Percentiles rank a stretch among this genome's conserved stretches.
Conservation (phyloP, 2,329 filamentous ascomycete genomes). For the Talaromyces sp. region DNA sequence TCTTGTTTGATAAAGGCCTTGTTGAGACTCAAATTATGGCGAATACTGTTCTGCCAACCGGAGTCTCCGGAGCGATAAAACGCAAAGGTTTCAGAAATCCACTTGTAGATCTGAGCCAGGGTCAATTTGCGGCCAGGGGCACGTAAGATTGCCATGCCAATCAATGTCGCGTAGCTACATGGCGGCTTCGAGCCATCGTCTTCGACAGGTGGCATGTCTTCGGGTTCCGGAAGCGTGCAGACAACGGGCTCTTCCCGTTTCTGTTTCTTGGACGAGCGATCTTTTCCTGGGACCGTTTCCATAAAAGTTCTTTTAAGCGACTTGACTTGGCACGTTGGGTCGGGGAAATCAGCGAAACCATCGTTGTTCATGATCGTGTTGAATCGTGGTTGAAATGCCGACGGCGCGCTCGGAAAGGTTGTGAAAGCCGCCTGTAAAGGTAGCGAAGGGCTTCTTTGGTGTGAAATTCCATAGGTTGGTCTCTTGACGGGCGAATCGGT, state of each 20-base stretch:
- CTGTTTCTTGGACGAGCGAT: slow-evolving; percentile 61
- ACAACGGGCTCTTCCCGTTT: slow-evolving; percentile 51
- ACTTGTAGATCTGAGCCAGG: slow-evolving; percentile 94
- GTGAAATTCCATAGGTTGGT: slow-evolving; percentile 25
- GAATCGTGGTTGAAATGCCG: slow-evolving; percentile 44
- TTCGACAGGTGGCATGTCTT: slow-evolving; percentile 72
- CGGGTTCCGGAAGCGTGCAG: slow-evolving; percentile 59
- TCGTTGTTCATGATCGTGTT: slow-evolving; percentile 35
- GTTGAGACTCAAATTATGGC: slow-evolving; percentile 94
- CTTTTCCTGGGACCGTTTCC: slow-evolving; percentile 68
- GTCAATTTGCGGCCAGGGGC: slow-evolving; percentile 79
- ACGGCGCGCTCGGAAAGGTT: slow-evolving; percentile 41
- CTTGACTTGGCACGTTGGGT: slow-evolving; percentile 41
- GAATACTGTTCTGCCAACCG: slow-evolving; percentile 98
- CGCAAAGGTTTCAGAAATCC: slow-evolving; percentile 91
- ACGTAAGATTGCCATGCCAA: slow-evolving; percentile 92
- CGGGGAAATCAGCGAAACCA: slow-evolving; percentile 43
- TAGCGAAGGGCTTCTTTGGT: slow-evolving; percentile 28
- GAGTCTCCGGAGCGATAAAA: slow-evolving; percentile 81
- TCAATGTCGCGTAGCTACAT: slow-evolving; percentile 90
- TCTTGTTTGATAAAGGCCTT: slow-evolving; percentile 96
- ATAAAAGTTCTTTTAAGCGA: slow-evolving; percentile 56
- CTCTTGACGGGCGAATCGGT: slow-evolving; percentile 46
- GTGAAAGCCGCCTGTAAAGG: slow-evolving; percentile 44
- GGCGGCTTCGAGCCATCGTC: slow-evolving; percentile 86